A percentile compares a stretch with the other conserved stretches of the same genome.
Conservation (phyloP, 768 basidiomycete species). For the Chiua virens region DNA sequence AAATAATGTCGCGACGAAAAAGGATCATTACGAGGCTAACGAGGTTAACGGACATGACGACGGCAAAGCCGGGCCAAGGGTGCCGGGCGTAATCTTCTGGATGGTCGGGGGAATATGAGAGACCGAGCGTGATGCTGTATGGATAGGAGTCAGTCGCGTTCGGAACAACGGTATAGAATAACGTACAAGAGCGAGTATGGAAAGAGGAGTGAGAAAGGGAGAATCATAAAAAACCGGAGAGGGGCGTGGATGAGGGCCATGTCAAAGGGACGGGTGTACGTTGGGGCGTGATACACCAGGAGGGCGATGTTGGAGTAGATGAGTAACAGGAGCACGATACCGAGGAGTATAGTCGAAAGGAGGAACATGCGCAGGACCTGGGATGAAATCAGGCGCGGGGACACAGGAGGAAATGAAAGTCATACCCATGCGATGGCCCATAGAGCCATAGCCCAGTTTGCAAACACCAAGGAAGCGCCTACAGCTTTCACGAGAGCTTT, state of each 20-base stretch:
- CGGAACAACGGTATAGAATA: no score
- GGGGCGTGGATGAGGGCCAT: constrained; percentile 86
- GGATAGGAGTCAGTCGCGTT: not conserved
- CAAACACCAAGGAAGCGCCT: constrained; percentile 71
- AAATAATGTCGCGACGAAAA: constrained; percentile 66
- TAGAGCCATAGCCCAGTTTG: constrained; percentile 77
- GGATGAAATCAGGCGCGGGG: not conserved
- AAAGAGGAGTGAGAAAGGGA: constrained; percentile 47
- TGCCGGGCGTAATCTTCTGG: constrained; percentile 57
- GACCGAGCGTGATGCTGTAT: constrained; percentile 66
- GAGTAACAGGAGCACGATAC: constrained; percentile 66
- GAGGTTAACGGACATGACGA: constrained; percentile 64
- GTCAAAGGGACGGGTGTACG: constrained; percentile 63
- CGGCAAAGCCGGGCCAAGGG: constrained; percentile 72
- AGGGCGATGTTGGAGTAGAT: constrained; percentile 80
- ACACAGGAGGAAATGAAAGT: rapidly evolving
- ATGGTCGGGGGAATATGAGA: constrained; percentile 50
- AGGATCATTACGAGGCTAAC: constrained; percentile 55
- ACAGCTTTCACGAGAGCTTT: constrained; percentile 73
- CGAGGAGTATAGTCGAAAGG: constrained; percentile 70
- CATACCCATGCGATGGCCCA: constrained; percentile 79
- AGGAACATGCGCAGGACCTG: constrained; percentile 77
- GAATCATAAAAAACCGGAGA: constrained; percentile 65
- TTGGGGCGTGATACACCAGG: constrained; percentile 68
- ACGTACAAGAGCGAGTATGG: constrained; percentile 56